Evolutionary conservation across 371 early-diverging fungal species (phyloP).

Genomic region (Coemansia sp.): DNA sequence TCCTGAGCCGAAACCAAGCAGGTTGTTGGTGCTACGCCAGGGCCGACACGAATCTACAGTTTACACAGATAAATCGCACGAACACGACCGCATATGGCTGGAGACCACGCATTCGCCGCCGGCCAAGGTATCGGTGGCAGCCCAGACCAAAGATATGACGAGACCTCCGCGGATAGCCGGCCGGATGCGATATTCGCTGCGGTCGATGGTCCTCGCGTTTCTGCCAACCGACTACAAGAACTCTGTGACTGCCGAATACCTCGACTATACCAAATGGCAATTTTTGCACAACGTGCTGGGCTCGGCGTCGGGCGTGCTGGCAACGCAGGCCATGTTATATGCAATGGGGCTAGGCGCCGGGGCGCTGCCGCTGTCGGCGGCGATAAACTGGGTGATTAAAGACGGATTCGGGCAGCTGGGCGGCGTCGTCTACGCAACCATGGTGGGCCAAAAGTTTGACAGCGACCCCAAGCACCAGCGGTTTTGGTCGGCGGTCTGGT

Average conservation of each 20-base stretch:
- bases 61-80: too few species aligned
- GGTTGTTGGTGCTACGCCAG: neutral
- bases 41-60: slow-evolving; percentile 3
- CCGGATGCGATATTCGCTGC: neutral
- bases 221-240: slow-evolving; percentile 70
- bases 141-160: neutral
- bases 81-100: too few species aligned
- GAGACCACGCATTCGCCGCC: too few species aligned
- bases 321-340: slow-evolving; percentile 72
- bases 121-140: neutral
- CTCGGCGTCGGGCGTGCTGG: slow-evolving; percentile 70
- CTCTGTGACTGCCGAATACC: slow-evolving; percentile 67
- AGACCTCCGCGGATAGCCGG: neutral
- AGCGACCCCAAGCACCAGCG: slow-evolving; percentile 73
- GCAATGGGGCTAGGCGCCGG: slow-evolving; percentile 72
- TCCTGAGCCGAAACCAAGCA: too few species aligned
- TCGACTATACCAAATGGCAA: slow-evolving; percentile 66
- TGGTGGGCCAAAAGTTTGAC: slow-evolving; percentile 68
- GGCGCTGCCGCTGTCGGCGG: slow-evolving; percentile 69
- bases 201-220: slow-evolving; percentile 53
- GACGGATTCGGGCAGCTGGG: slow-evolving; percentile 82
- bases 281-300: slow-evolving; percentile 70
- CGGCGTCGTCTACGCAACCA: slow-evolving; percentile 74
- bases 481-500: slow-evolving; percentile 61
- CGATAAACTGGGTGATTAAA: slow-evolving; percentile 84